Conservation (phyloP, 129 eudicot genomes). For the Lactuca sativa region DNA sequence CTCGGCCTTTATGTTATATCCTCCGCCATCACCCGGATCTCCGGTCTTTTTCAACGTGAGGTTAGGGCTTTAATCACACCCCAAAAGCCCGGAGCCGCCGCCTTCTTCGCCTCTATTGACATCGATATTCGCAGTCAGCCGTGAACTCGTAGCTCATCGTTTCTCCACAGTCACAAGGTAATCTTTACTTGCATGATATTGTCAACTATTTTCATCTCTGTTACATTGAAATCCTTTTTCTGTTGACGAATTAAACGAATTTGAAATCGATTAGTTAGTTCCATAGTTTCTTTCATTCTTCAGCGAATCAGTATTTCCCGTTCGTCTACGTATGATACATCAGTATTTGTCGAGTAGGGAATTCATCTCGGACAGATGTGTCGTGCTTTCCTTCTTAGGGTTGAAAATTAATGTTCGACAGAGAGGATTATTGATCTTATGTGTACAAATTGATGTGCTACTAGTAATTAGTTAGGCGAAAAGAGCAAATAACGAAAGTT, state of each 20-base stretch:
- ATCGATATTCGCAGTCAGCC: not conserved
- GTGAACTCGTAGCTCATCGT: slow-evolving; percentile 2
- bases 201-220: not conserved
- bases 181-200: not conserved
- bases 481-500: slow-evolving; percentile 2
- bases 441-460: not conserved
- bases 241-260: not conserved
- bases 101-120: slow-evolving; percentile 11
- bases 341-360: not conserved
- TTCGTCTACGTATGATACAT: not conserved
- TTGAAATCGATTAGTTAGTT: slow-evolving; percentile 7
- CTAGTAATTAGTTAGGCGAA: not conserved
- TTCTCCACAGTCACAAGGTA: slow-evolving; percentile 24
- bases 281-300: slow-evolving; percentile 8
- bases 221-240: not conserved
- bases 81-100: slow-evolving; percentile 37
- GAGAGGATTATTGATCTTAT: not conserved
- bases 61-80: slow-evolving; percentile 36
- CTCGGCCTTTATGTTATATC: slow-evolving; percentile 1
- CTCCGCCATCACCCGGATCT: slow-evolving; percentile 4
- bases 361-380: not conserved
- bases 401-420: not conserved
- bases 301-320: not conserved
- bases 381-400: slow-evolving; percentile 18
- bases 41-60: slow-evolving; percentile 33